Percentiles rank a stretch among this genome's conserved stretches.
Evolutionary conservation across 31 red algal genomes (phyloP).

Genomic region (Asparagopsis taxiformis): DNA sequence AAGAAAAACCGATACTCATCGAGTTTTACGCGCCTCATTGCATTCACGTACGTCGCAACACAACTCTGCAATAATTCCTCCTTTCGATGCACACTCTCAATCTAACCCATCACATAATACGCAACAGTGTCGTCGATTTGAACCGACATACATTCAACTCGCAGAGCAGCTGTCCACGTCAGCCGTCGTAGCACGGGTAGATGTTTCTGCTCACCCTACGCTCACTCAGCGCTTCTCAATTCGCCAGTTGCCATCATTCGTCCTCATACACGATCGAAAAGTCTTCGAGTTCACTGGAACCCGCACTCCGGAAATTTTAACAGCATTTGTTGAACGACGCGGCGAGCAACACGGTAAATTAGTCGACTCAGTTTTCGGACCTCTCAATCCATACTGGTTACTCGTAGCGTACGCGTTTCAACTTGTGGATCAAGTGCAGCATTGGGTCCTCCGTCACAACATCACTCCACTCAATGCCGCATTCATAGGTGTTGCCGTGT

Average conservation of each 20-base stretch:
- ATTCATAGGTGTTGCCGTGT: no score
- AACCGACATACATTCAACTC: slow-evolving; percentile 10
- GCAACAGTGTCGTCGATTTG: slow-evolving; percentile 16
- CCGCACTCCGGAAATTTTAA: slow-evolving; percentile 8
- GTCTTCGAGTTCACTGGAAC: slow-evolving; percentile 27
- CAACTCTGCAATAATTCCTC: not conserved
- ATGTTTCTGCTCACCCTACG: slow-evolving; percentile 5
- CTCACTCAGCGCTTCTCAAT: slow-evolving; percentile 22
- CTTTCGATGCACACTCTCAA: not conserved
- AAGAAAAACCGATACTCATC: slow-evolving; percentile 29
- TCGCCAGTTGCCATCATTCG: slow-evolving; percentile 23
- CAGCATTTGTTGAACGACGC: slow-evolving; percentile 14
- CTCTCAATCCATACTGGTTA: slow-evolving; percentile 29
- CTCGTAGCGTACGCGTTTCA: slow-evolving; percentile 16
- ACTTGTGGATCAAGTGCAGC: slow-evolving; percentile 4
- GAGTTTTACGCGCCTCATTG: slow-evolving; percentile 43
- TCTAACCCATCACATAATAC: not conserved
- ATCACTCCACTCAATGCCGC: no score
- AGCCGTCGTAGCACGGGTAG: slow-evolving; percentile 21
- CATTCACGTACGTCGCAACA: slow-evolving; percentile 22
- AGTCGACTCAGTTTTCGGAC: slow-evolving; percentile 12
- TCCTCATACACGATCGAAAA: slow-evolving; percentile 22
- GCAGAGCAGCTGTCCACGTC: slow-evolving; percentile 1
- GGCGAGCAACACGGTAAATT: slow-evolving; percentile 1
- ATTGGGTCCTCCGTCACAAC: not conserved